Evolutionary conservation across 225 moss, liverwort and hornwort species (phyloP).

Genomic region (Physcomitrellopsis africana): DNA sequence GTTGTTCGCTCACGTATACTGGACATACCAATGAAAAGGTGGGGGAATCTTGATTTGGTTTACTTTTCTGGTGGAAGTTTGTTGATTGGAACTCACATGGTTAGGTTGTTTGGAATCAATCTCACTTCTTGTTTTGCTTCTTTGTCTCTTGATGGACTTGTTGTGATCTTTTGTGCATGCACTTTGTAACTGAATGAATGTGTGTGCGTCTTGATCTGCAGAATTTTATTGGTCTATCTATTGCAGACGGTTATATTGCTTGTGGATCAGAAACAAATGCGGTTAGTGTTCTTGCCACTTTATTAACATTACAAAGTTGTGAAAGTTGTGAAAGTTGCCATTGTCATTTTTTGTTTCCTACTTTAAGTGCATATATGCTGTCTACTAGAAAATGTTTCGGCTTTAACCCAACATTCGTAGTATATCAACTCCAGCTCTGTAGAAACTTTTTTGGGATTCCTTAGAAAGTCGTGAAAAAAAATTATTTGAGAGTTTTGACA

Average conservation of each 20-base stretch:
- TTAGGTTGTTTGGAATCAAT: neutral
- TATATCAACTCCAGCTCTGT: neutral
- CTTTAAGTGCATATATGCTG: no score
- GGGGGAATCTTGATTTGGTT: neutral
- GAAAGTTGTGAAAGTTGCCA: neutral
- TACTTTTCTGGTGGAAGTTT: neutral
- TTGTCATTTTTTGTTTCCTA: neutral
- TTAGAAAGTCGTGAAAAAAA: neutral
- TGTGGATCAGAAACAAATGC: slow-evolving; percentile 96
- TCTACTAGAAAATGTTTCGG: neutral
- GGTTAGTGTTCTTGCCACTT: slow-evolving; percentile 42
- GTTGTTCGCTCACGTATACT: slow-evolving; percentile 81
- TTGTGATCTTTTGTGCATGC: neutral
- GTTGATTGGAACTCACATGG: neutral
- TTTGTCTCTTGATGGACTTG: neutral
- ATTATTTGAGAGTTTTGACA: neutral
- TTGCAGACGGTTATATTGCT: slow-evolving; percentile 94
- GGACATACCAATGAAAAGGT: slow-evolving; percentile 99
- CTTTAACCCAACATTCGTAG: neutral
- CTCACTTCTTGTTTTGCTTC: neutral
- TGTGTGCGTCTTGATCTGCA: slow-evolving; percentile 39
- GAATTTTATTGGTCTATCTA: slow-evolving; percentile 97
- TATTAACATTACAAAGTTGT: neutral
- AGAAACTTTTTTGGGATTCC: neutral
- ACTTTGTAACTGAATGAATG: neutral